Evolutionary conservation across 2,329 filamentous ascomycete genomes (phyloP).

Genomic region (Thelonectria discophora): DNA sequence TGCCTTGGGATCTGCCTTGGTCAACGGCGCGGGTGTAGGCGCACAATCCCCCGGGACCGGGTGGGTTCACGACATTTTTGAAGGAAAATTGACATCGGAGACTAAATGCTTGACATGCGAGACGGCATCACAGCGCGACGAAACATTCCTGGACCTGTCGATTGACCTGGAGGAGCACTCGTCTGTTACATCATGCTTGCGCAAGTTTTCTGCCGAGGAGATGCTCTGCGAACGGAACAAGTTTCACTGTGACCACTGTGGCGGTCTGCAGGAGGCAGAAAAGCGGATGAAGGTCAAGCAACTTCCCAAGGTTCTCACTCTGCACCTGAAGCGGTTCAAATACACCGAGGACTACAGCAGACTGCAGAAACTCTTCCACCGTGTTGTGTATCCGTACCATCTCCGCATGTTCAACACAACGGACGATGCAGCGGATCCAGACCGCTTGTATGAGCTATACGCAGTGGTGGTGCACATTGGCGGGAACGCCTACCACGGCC

Average conservation of each 20-base stretch:
- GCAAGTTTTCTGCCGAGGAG: constrained; percentile 97
- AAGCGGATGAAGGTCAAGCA: constrained; percentile 99
- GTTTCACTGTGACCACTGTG: constrained; percentile 97
- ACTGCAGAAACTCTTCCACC: constrained; percentile 94
- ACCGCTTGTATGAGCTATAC: constrained; percentile 94
- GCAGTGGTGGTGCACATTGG: constrained; percentile 98
- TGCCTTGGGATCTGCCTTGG: constrained; percentile 45
- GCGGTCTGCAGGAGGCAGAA: constrained; percentile 94
- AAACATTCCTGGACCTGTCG: constrained; percentile 94
- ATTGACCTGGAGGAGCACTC: constrained; percentile 96
- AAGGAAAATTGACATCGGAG: constrained; percentile 93
- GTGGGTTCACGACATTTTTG: constrained; percentile 98
- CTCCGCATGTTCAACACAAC: constrained; percentile 97
- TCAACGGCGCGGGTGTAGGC: constrained; percentile 52
- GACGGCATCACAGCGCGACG: constrained; percentile 92
- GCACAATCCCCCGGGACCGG: constrained; percentile 71
- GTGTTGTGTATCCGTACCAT: constrained; percentile 96
- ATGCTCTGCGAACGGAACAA: constrained; percentile 99
- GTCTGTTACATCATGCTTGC: constrained; percentile 92
- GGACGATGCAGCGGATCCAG: constrained; percentile 91
- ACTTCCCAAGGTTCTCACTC: constrained; percentile 86
- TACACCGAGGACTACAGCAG: constrained; percentile 96
- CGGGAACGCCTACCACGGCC: constrained; percentile 94
- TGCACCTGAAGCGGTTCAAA: constrained; percentile 97
- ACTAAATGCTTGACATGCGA: constrained; percentile 97